Percentiles rank a stretch among this genome's conserved stretches.
Evolutionary conservation across 140 eudicot species (phyloP).

Genomic region (Oenanthe javanica): DNA sequence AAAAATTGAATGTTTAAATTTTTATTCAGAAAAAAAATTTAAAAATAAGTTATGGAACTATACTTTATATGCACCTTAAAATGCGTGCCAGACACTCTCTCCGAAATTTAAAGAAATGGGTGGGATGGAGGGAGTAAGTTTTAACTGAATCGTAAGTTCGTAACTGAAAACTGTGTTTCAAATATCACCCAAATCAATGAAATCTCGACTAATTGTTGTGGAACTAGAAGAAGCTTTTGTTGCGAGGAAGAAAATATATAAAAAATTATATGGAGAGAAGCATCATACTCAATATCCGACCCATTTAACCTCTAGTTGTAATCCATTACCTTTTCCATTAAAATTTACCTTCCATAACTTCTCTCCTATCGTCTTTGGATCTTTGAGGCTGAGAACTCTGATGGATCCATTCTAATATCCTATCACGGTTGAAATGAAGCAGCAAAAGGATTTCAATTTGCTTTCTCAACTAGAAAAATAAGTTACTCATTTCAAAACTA

Average conservation of each 20-base stretch:
- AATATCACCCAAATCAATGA: neutral
- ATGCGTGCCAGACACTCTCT: too few relatives aligned
- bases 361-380: neutral
- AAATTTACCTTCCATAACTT: neutral
- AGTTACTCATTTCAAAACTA: neutral
- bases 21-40: too few relatives aligned
- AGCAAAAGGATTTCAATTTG: neutral
- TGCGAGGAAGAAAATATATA: neutral
- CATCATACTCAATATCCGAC: neutral
- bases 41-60: too few relatives aligned
- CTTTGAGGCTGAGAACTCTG: neutral
- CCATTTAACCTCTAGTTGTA: neutral
- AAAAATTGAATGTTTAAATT: too few relatives aligned
- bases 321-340: neutral
- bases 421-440: neutral
- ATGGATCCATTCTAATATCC: neutral
- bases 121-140: neutral
- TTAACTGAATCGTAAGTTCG: neutral
- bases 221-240: neutral
- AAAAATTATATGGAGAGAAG: neutral
- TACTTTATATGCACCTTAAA: too few relatives aligned
- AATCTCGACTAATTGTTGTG: neutral
- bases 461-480: neutral
- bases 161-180: neutral
- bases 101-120: too few relatives aligned